phyloP scores from a whole-genome alignment of 176 grass and related monocot genomes.

The Dactylis glomerata region DNA sequence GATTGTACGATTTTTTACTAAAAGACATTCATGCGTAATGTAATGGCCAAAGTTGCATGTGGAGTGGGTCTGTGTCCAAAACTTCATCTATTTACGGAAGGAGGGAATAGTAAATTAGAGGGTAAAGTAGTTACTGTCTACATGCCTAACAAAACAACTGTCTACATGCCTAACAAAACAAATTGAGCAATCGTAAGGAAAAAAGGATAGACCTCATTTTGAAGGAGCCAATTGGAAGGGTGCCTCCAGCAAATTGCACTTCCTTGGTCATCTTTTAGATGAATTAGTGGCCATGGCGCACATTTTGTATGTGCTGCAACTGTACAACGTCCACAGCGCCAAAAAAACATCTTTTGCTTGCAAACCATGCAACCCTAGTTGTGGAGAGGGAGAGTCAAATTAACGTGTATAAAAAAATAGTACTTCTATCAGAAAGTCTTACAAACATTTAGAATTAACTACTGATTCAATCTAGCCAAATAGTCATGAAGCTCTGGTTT shows the following conservation, averaged over 20 bases:
- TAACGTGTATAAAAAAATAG: background rate
- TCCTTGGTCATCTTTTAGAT: slow-evolving; percentile 46
- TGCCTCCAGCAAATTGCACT: slow-evolving; percentile 67
- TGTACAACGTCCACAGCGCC: slow-evolving; percentile 82
- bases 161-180: slow-evolving; percentile 1
- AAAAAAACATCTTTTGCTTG: slow-evolving; percentile 72
- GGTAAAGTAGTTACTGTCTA: background rate
- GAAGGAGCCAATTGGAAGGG: slow-evolving; percentile 57
- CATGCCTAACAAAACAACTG: background rate
- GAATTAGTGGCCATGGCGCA: slow-evolving; percentile 72
- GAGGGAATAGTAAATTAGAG: background rate
- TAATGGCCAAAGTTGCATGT: background rate
- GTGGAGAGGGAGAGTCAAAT: slow-evolving; percentile 31
- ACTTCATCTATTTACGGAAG: background rate
- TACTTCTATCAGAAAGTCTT: background rate
- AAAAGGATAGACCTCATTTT: slow-evolving; percentile 71
- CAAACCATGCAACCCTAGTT: slow-evolving; percentile 70
- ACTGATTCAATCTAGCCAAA: background rate
- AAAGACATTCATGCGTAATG: background rate
- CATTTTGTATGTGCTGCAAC: slow-evolving; percentile 82
- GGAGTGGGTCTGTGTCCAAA: background rate
- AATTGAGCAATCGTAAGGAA: slow-evolving; percentile 32
- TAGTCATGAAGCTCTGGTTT: background rate
- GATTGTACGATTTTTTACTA: background rate
- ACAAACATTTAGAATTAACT: background rate